Evolutionary conservation across 2,329 filamentous ascomycete species (phyloP), one percentile per base, ranked within the genome.

Genomic region (Fusarium haematococcum): DNA sequence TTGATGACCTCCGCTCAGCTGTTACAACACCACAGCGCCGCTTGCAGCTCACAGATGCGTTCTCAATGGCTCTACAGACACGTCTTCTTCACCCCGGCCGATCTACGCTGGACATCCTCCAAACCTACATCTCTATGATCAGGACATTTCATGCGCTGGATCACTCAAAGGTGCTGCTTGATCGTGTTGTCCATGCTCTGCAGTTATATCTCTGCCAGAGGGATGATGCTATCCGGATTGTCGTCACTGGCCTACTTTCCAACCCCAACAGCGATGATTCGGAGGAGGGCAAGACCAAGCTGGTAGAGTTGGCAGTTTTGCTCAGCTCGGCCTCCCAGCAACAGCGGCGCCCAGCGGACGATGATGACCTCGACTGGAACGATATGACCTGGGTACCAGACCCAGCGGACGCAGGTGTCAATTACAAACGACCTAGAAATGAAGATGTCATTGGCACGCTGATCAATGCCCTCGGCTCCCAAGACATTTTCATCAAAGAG

Each of bases 381-480:
- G 95, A 99, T 81, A 94, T 98, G 92, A 90, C 91, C 10, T 99
- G 97, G 97, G 88, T 95, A 39, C 97, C 97, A 1, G 94, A 98
- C 78, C 97, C 97, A 0, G 92, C 97, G 43, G 97, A 99, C 80
- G 97, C 97, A 2, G 95, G 95, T 11, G 93, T 95, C 57, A 94
- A 98, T 80, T 98, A 98, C 85, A 95, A 94, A 79, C 93, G 95
- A 68, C 94, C 94, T 13, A 97, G 94, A 81, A 94, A 91, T 50
- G 94, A 95, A 73, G 97, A 99, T 82, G 93, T 98, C 14, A 95
- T 98, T 67, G 95, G 95, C 62, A 97, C 95, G 62, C 86, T 99
- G 50, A 94, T 98, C 75, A 93, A 91, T 68, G 91, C 97, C 0
- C 94, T 98, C 75, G 96, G 98, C 14, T 93, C 93, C 20, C 94